Evolutionary conservation across 1,284 basidiomycete genomes (phyloP), one percentile per base, ranked within the genome.

Genomic region (Vanrija pseudolonga): DNA sequence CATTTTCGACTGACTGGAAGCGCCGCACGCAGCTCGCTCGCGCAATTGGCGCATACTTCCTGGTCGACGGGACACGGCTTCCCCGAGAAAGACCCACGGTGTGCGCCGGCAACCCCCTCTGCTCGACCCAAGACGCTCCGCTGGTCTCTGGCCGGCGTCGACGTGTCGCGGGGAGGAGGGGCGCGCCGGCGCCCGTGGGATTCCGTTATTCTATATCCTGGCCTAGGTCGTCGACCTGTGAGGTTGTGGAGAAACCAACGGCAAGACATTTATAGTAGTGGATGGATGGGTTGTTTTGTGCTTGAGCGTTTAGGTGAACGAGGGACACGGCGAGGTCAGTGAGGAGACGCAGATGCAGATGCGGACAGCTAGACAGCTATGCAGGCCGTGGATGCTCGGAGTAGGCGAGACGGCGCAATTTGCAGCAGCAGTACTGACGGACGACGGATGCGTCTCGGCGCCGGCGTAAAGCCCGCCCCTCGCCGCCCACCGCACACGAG

Each of bases 231-330:
- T 61, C 47, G 60, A 56, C 60, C 60, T 15, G 26, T 61, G 53
- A 61, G 60, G 60, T 61, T 61, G 56, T 61, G 60, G 60, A 61
- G 56, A 61, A 61, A 61, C 60, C 60, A 61, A 61, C 60, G 60
- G 56, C 55, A 44, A 48, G 60, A 61, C 60, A 61, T 53, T 47
- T 37, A 6, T 45, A 36, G 26, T 39, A 18, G 28, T 9, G 24
- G 24, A 9, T 26, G 23, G 45, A 47, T 47, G n/a, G n/a, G 46
- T 4, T 6, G 39, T 48, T 32, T 15, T 43, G 23, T 43, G 42
- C 17, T 40, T 9, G 24, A 26, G 24, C 24, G 24, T n/a, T n/a
- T n/a, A n/a, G n/a, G n/a, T n/a, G 24, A 26, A 12, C 32, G 32
- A 8, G 12, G 32, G 12, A 12, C 12, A 12, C 12, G 32, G 32